Evolutionary conservation across 1,284 basidiomycete species (phyloP).

Genomic region (Phellopilus nigrolimitatus): DNA sequence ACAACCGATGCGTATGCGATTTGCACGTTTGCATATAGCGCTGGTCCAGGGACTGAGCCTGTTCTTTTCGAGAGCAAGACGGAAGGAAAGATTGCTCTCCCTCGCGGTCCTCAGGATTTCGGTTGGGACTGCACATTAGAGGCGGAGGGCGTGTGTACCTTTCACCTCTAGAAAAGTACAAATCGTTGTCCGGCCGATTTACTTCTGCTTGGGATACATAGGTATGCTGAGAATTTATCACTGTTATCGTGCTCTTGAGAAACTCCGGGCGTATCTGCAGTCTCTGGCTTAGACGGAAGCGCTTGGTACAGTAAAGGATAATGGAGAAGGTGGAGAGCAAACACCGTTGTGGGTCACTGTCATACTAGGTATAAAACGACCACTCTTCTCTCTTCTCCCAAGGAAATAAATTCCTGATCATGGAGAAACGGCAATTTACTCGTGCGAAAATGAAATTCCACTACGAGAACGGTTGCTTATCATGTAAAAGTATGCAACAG

Average conservation of each 20-base stretch:
- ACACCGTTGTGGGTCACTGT: no score
- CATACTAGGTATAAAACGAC: no score
- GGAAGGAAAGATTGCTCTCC: conserved; percentile 84
- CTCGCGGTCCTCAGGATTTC: no score
- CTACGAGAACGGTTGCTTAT: no score
- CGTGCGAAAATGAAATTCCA: no score
- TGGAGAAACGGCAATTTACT: no score
- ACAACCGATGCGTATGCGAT: conserved; percentile 83
- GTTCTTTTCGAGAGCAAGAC: conserved; percentile 92
- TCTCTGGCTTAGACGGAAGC: not conserved
- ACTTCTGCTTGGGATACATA: conserved; percentile 29
- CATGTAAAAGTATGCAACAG: no score
- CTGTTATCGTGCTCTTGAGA: conserved; percentile 82
- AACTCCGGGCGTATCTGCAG: conserved; percentile 73
- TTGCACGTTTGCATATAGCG: conserved; percentile 93
- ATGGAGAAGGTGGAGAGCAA: not conserved
- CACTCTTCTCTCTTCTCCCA: no score
- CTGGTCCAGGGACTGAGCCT: conserved; percentile 75
- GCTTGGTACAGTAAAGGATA: not conserved
- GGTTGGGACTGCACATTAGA: no score
- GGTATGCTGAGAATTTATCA: conserved; percentile 96
- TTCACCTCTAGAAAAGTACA: not conserved
- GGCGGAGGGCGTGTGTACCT: conserved; percentile 69
- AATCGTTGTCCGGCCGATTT: conserved; percentile 16
- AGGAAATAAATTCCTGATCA: no score